A percentile compares a stretch with the other conserved stretches of the same genome.
Conservation (phyloP, 768 basidiomycete species). For the Rhodotorula babjevae region DNA sequence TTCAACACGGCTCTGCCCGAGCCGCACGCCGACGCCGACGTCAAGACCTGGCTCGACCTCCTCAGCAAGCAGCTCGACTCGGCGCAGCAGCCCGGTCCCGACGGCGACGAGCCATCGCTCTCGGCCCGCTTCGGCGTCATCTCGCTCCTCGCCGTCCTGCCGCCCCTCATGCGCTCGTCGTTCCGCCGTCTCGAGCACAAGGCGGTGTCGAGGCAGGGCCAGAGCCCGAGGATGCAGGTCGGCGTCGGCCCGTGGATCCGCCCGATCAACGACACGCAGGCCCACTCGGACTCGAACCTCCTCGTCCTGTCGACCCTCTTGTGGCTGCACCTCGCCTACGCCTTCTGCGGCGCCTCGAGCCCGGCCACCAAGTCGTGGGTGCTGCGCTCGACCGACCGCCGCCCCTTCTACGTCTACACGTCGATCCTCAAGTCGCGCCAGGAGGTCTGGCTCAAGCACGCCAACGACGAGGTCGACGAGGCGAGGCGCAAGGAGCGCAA, state of each 20-base stretch:
- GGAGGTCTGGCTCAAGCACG: not conserved
- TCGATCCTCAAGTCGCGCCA: conserved; percentile 9
- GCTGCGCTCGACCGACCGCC: conserved; percentile 10
- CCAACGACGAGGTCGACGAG: not conserved
- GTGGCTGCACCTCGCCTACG: conserved; percentile 25
- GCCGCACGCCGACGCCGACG: not conserved
- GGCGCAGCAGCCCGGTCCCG: not conserved
- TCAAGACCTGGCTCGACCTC: not conserved
- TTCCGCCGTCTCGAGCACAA: conserved; percentile 19
- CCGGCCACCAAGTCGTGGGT: conserved; percentile 2
- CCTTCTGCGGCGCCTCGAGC: conserved; percentile 16
- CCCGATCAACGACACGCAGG: conserved; percentile 4
- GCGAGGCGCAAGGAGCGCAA: not conserved
- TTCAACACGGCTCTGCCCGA: not conserved
- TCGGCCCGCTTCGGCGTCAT: not conserved
- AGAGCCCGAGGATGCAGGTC: not conserved
- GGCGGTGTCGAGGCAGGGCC: not conserved
- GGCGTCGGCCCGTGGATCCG: conserved; percentile 29
- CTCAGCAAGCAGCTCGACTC: not conserved
- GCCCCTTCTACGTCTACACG: conserved; percentile 1
- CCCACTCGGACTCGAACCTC: not conserved
- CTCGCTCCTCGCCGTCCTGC: conserved; percentile 19
- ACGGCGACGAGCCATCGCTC: not conserved
- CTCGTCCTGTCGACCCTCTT: conserved; percentile 12
- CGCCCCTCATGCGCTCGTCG: conserved; percentile 19